A percentile compares a stretch with the other conserved stretches of the same genome.
Conservation (phyloP, 2,329 filamentous ascomycete genomes). For the Pseudocercospora macadamiae region DNA sequence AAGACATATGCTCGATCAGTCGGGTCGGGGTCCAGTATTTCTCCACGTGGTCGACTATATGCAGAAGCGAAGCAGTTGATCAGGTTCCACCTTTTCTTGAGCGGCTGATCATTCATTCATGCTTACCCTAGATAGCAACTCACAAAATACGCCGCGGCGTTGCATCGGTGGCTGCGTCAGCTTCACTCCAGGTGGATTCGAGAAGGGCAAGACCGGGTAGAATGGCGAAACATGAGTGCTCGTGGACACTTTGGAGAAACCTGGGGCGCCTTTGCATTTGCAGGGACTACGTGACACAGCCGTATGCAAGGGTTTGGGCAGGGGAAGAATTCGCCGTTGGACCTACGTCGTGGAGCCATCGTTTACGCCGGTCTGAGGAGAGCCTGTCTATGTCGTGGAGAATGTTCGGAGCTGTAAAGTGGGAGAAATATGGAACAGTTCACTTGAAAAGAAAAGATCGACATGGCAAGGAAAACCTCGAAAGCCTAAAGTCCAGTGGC, state of each 20-base stretch:
- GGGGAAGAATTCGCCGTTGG: no score
- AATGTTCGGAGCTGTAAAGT: not conserved
- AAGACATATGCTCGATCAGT: no score
- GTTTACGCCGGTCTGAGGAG: not conserved
- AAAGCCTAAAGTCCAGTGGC: not conserved
- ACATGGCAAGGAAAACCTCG: not conserved
- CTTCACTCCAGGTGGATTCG: not conserved
- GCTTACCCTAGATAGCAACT: not conserved
- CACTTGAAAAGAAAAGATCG: not conserved
- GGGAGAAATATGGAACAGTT: not conserved
- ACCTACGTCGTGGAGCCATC: not conserved
- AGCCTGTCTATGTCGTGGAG: not conserved
- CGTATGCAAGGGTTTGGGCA: no score
- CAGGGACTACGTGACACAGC: not conserved
- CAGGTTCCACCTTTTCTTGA: not conserved
- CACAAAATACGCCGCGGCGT: not conserved
- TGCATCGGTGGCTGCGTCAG: not conserved
- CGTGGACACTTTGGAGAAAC: no score
- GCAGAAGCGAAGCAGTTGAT: no score
- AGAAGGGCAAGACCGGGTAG: not conserved
- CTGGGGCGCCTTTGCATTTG: no score
- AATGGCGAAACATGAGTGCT: not conserved
- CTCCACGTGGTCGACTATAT: conserved; percentile 1
- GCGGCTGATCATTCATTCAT: not conserved
- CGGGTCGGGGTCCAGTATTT: not conserved